Percentiles rank a stretch among this genome's conserved stretches.
Evolutionary conservation across 2,329 filamentous ascomycete genomes (phyloP).

Genomic region (Blastomyces gilchristii): DNA sequence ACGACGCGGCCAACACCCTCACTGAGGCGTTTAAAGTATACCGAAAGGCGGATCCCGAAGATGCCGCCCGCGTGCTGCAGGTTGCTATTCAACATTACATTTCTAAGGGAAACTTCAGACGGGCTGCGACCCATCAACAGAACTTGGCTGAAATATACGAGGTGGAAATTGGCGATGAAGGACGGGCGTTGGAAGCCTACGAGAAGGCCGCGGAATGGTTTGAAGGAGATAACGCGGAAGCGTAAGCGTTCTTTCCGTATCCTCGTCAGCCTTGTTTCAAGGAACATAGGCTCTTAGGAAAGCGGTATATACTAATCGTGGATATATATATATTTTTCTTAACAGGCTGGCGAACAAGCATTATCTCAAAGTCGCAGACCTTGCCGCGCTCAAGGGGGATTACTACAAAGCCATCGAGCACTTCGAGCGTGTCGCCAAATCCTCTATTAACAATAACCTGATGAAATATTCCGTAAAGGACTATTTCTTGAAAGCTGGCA

Average conservation of each 20-base stretch:
- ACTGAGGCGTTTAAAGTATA: conserved; percentile 94
- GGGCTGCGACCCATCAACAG: conserved; percentile 85
- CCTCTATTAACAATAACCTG: conserved; percentile 75
- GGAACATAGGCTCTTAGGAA: neutral
- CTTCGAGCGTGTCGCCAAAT: conserved; percentile 73
- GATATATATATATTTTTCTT: conserved; percentile 1
- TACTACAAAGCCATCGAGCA: conserved; percentile 73
- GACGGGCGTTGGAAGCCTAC: conserved; percentile 71
- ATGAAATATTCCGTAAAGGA: conserved; percentile 94
- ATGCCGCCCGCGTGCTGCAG: conserved; percentile 70
- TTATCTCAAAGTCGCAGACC: conserved; percentile 82
- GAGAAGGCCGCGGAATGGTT: conserved; percentile 83
- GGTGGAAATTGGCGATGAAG: conserved; percentile 64
- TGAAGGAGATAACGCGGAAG: conserved; percentile 72
- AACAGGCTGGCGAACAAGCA: conserved; percentile 79
- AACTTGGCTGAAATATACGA: conserved; percentile 80
- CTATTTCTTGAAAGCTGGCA: conserved; percentile 86
- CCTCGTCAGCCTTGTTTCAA: neutral
- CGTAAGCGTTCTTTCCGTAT: conserved; percentile 44
- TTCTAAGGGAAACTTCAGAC: conserved; percentile 76
- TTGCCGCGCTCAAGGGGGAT: conserved; percentile 69
- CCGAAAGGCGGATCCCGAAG: conserved; percentile 69
- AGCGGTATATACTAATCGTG: neutral
- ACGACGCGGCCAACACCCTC: conserved; percentile 81
- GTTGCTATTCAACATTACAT: conserved; percentile 79